These are phyloP conservation scores for Citrus australasica DNA, from an alignment of 345 rosid species.

Conservation along the genomic window DNA sequence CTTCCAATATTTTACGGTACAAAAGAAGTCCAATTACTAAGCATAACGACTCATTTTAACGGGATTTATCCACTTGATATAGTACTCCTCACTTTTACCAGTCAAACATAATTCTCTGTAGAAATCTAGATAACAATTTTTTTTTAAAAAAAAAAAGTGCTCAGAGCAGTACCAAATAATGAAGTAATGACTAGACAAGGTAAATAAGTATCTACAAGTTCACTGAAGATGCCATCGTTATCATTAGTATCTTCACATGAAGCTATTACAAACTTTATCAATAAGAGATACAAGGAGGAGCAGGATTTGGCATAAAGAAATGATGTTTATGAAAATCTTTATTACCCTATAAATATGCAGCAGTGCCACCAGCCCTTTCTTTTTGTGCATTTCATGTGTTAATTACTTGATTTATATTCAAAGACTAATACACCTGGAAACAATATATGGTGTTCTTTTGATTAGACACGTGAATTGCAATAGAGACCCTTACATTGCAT, in stretches of 20 bases:
- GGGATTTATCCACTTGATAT: not conserved
- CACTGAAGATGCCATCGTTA: not conserved
- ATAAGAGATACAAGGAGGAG: not conserved
- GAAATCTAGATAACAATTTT: too few species aligned
- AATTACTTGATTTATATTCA: not conserved
- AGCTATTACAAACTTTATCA: not conserved
- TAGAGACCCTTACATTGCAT: too few species aligned
- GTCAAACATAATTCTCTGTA: not conserved
- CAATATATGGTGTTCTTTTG: not conserved
- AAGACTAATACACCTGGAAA: not conserved
- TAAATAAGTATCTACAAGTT: not conserved
- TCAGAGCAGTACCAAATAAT: not conserved
- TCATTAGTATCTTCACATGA: not conserved
- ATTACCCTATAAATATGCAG: not conserved
- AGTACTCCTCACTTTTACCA: not conserved
- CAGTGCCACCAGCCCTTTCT: not conserved
- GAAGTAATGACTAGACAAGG: not conserved
- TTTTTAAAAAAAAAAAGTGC: not conserved
- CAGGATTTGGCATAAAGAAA: too few species aligned
- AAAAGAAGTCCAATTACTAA: not conserved
- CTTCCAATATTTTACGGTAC: too few species aligned
- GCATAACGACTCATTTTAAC: not conserved
- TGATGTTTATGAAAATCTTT: too few species aligned
- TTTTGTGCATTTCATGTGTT: not conserved
- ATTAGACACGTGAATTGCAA: too few species aligned